These are phyloP conservation scores for Mycena haematopus DNA, from an alignment of 768 basidiomycete genomes.

Conservation along the genomic window DNA sequence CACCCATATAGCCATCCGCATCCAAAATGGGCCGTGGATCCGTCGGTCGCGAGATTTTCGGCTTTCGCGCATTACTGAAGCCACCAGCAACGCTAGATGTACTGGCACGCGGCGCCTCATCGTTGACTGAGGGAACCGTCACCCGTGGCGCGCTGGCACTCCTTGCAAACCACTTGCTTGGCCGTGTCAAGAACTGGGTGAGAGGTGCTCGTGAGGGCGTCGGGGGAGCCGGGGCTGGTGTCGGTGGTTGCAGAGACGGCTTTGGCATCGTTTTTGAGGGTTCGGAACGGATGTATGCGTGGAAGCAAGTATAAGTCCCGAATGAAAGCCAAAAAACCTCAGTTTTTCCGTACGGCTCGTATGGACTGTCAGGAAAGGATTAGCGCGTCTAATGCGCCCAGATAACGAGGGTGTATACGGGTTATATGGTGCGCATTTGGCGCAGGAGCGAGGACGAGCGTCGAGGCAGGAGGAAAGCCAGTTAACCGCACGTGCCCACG, in stretches of 20 bases:
- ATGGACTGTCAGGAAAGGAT: not conserved
- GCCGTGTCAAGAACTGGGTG: constrained; percentile 53
- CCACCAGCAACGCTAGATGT: constrained; percentile 25
- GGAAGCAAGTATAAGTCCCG: not conserved
- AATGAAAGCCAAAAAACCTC: not conserved
- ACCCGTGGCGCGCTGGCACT: constrained; percentile 33
- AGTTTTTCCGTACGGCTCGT: not conserved
- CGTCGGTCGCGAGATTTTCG: constrained; percentile 85
- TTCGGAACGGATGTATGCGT: not conserved
- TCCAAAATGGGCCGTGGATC: constrained; percentile 82
- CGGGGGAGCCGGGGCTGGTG: constrained; percentile 6
- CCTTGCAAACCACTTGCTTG: constrained; percentile 58
- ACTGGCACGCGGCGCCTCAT: constrained; percentile 22
- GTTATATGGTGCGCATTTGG: not conserved
- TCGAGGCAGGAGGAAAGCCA: constrained; percentile 4
- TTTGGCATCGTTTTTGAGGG: not conserved
- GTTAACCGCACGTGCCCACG: not conserved
- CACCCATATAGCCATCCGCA: constrained; percentile 47
- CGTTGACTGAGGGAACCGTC: not conserved
- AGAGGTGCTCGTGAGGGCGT: constrained; percentile 32
- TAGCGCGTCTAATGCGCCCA: not conserved
- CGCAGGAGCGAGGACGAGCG: not conserved
- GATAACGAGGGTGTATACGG: not conserved
- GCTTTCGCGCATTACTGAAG: constrained; percentile 51
- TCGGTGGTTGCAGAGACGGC: constrained; percentile 10